Percentiles rank a stretch among this genome's conserved stretches.
Conservation (phyloP, 2,329 filamentous ascomycete genomes). For the Aspergillus quadrilineatus region DNA sequence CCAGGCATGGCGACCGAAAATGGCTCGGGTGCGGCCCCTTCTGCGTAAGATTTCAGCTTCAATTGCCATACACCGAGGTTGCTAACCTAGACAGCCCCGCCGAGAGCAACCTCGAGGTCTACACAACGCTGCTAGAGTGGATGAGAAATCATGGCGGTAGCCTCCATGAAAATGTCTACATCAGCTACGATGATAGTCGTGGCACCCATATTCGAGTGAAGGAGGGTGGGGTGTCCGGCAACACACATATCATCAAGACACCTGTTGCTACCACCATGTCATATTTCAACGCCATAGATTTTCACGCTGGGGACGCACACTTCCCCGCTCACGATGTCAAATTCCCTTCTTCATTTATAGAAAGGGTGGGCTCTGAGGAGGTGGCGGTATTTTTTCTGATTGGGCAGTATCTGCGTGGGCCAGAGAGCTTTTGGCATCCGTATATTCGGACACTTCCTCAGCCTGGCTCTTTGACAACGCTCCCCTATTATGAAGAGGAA, state of each 20-base stretch:
- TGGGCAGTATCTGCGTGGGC: slow-evolving; percentile 62
- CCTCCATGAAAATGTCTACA: slow-evolving; percentile 33
- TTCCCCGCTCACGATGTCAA: slow-evolving; percentile 35
- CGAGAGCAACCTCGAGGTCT: slow-evolving; percentile 22
- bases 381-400: slow-evolving; percentile 67
- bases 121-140: slow-evolving; percentile 35
- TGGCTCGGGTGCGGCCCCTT: neutral
- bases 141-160: slow-evolving; percentile 32
- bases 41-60: neutral
- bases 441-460: slow-evolving; percentile 68
- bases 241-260: slow-evolving; percentile 37
- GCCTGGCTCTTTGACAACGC: slow-evolving; percentile 60
- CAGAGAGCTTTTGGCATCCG: slow-evolving; percentile 64
- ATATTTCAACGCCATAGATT: slow-evolving; percentile 37
- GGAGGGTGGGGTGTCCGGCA: slow-evolving; percentile 26
- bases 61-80: neutral
- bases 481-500: slow-evolving; percentile 61
- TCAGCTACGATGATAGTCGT: slow-evolving; percentile 33
- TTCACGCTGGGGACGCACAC: slow-evolving; percentile 14
- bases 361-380: slow-evolving; percentile 56
- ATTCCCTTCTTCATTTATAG: slow-evolving; percentile 55
- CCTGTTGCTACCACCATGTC: slow-evolving; percentile 38
- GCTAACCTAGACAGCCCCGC: neutral
- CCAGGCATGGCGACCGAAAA: neutral
- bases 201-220: slow-evolving; percentile 40